Conservation (phyloP, 305 asterid genomes). For the Fraxinus paxiana region DNA sequence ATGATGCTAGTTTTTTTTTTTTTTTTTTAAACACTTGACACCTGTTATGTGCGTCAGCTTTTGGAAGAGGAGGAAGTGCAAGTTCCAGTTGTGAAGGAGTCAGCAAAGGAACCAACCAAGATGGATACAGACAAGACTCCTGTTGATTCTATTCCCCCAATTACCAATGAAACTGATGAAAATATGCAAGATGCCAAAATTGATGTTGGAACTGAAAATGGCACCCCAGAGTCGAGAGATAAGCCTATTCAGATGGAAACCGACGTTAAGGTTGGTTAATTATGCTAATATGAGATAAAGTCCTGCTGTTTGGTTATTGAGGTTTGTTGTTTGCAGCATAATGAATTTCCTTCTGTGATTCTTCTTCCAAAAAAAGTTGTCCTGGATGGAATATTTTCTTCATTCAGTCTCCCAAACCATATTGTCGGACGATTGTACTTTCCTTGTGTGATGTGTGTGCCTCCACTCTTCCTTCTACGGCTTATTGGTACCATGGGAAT, state of each 20-base stretch:
- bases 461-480: neutral
- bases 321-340: neutral
- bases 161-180: slow-evolving; percentile 49
- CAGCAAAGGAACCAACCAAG: slow-evolving; percentile 43
- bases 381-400: neutral
- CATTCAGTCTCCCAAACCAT: neutral
- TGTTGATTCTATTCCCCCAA: slow-evolving; percentile 37
- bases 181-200: slow-evolving; percentile 62
- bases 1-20: neutral
- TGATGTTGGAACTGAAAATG: slow-evolving; percentile 61
- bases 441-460: neutral
- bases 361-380: neutral
- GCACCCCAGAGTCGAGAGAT: slow-evolving; percentile 58
- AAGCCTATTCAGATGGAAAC: slow-evolving; percentile 69
- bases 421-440: neutral
- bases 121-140: slow-evolving; percentile 72
- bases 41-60: slow-evolving; percentile 28
- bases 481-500: neutral
- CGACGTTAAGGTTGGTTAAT: slow-evolving; percentile 54
- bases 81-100: slow-evolving; percentile 36
- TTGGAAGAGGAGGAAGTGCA: slow-evolving; percentile 53
- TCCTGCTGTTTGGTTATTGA: neutral
- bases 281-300: neutral
- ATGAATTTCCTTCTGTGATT: neutral
- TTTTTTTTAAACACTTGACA: neutral